Conservation (phyloP, 805 yeast genomes). For the Lipomyces orientalis region DNA sequence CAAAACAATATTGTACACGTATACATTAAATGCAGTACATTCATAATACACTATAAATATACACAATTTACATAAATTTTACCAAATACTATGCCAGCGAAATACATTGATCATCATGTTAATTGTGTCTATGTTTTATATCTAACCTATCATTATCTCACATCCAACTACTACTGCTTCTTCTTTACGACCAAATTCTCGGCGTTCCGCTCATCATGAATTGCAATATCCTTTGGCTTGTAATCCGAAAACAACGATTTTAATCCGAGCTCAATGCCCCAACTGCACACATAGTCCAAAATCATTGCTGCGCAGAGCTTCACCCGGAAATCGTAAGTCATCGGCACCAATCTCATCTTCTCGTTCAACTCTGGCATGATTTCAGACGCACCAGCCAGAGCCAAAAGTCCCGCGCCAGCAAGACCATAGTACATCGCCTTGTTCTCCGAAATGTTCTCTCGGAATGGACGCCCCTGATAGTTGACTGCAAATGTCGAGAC, state of each 20-base stretch:
- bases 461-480: conserved; percentile 96
- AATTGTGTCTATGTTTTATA: background rate
- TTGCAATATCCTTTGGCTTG: conserved; percentile 89
- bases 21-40: conserved; percentile 1
- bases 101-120: background rate
- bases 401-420: conserved; percentile 85
- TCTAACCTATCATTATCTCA: background rate
- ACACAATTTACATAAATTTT: background rate
- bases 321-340: conserved; percentile 73
- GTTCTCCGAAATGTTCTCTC: conserved; percentile 86
- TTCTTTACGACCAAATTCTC: conserved; percentile 29
- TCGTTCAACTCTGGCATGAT: conserved; percentile 92
- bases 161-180: conserved; percentile 11
- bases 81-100: background rate
- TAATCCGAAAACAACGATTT: conserved; percentile 88
- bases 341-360: conserved; percentile 88
- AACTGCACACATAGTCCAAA: conserved; percentile 76
- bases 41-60: conserved; percentile 1
- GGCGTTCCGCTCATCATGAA: conserved; percentile 25
- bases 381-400: conserved; percentile 91
- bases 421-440: conserved; percentile 97
- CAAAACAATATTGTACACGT: background rate
- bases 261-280: conserved; percentile 78
- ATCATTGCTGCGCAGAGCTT: conserved; percentile 76
- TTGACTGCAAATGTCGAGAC: conserved; percentile 97